These are phyloP conservation scores for Pleurotus eryngii DNA, from an alignment of 768 basidiomycete species.

Conservation along the genomic window DNA sequence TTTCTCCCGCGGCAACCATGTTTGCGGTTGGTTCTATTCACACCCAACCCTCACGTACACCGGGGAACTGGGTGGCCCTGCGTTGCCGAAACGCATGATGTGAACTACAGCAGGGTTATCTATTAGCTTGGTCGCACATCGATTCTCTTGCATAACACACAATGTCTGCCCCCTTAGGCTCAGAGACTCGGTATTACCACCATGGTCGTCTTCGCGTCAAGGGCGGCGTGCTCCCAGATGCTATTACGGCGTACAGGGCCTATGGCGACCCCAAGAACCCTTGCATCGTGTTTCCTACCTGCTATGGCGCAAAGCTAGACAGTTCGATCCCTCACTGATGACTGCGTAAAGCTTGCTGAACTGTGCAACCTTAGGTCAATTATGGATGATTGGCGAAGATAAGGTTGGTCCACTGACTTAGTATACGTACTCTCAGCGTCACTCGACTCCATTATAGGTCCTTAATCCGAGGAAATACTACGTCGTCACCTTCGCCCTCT, in stretches of 20 bases:
- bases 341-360: conserved; percentile 2
- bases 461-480: conserved; percentile 52
- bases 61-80: not conserved
- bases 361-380: conserved; percentile 32
- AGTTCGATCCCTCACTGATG: conserved; percentile 28
- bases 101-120: not conserved
- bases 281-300: conserved; percentile 56
- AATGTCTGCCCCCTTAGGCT: conserved; percentile 5
- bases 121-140: too few species aligned
- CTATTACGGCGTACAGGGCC: conserved; percentile 54
- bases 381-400: conserved; percentile 44
- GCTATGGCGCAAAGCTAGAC: conserved; percentile 51
- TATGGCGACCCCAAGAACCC: conserved; percentile 51
- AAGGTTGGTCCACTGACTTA: conserved; percentile 31
- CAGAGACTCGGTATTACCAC: conserved; percentile 41
- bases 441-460: conserved; percentile 24
- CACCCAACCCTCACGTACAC: not conserved
- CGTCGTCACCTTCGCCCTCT: conserved; percentile 53
- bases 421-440: too few species aligned
- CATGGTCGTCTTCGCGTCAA: conserved; percentile 52
- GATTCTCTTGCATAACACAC: not conserved
- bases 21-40: not conserved
- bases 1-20: not conserved
- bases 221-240: conserved; percentile 53
- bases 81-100: not conserved